Evolutionary conservation across 768 basidiomycete genomes (phyloP).

Genomic region (Suillus placidus): DNA sequence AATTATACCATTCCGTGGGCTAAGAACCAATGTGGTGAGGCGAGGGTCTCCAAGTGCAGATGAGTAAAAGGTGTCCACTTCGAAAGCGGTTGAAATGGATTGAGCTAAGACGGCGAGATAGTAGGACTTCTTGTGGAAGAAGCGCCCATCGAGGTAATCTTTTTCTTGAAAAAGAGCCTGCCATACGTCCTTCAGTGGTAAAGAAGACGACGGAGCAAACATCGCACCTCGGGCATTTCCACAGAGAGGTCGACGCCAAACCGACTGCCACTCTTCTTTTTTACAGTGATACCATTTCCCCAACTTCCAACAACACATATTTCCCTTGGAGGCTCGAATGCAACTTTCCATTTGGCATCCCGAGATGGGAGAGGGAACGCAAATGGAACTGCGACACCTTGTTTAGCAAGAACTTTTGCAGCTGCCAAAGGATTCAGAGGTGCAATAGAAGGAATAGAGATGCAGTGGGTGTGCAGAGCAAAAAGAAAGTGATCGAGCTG

Average conservation of each 20-base stretch:
- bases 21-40: slow-evolving; percentile 64
- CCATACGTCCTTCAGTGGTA: slow-evolving; percentile 6
- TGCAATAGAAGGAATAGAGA: slow-evolving; percentile 55
- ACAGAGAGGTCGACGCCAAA: slow-evolving; percentile 82
- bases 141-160: slow-evolving; percentile 86
- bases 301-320: slow-evolving; percentile 85
- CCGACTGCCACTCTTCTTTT: slow-evolving; percentile 61
- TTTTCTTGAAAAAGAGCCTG: slow-evolving; percentile 92
- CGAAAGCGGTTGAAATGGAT: slow-evolving; percentile 49
- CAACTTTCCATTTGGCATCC: slow-evolving; percentile 88
- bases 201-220: not conserved
- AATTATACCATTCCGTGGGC: slow-evolving; percentile 51
- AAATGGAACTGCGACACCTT: slow-evolving; percentile 67
- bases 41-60: slow-evolving; percentile 64
- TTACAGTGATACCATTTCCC: slow-evolving; percentile 76
- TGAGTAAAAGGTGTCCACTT: slow-evolving; percentile 64
- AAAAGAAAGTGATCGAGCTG: slow-evolving; percentile 71
- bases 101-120: slow-evolving; percentile 82
- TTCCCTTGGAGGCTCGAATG: slow-evolving; percentile 76
- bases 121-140: slow-evolving; percentile 90
- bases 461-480: slow-evolving; percentile 66
- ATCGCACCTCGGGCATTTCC: slow-evolving; percentile 82
- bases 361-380: slow-evolving; percentile 69
- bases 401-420: slow-evolving; percentile 52
- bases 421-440: slow-evolving; percentile 72